Conservation (phyloP, 2,329 filamentous ascomycete genomes). For the Metarhizium robertsii region DNA sequence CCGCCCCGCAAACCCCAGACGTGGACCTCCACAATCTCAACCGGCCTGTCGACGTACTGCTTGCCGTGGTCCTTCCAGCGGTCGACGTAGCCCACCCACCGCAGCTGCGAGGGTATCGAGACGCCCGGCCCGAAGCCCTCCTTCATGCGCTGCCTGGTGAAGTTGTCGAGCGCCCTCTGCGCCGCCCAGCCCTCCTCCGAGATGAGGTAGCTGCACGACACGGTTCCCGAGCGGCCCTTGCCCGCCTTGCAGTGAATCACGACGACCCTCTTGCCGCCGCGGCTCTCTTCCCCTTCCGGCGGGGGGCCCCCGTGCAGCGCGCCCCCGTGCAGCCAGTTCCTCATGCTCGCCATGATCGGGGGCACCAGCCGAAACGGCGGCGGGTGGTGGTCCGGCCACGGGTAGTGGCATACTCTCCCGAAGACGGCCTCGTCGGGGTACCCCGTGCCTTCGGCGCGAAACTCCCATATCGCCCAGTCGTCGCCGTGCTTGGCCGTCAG, state of each 20-base stretch:
- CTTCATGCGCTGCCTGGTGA: conserved; percentile 80
- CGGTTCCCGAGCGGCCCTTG: conserved; percentile 85
- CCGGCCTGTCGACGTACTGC: conserved; percentile 68
- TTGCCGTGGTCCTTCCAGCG: conserved; percentile 70
- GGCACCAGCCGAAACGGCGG: conserved; percentile 87
- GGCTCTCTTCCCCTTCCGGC: conserved; percentile 2
- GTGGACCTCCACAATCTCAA: conserved; percentile 84
- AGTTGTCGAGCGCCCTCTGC: conserved; percentile 43
- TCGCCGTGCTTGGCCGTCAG: conserved; percentile 75
- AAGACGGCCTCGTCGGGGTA: conserved; percentile 90
- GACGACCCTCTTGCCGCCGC: conserved; percentile 50
- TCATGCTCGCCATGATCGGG: conserved; percentile 84
- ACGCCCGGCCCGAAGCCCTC: conserved; percentile 82
- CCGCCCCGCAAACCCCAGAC: conserved; percentile 82
- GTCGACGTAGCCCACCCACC: conserved; percentile 84
- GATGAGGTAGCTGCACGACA: conserved; percentile 83
- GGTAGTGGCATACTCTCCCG: conserved; percentile 77
- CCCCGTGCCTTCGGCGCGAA: conserved; percentile 89
- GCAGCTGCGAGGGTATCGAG: conserved; percentile 83
- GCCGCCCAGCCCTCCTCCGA: conserved; percentile 62
- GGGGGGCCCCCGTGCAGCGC: conserved; percentile 21
- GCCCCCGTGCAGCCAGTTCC: conserved; percentile 65
- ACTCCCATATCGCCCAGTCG: conserved; percentile 96
- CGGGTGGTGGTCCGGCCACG: conserved; percentile 95
- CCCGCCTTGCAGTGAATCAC: conserved; percentile 97